These are phyloP conservation scores for Trametes punicea DNA, from an alignment of 768 basidiomycete species.

Conservation along the genomic window DNA sequence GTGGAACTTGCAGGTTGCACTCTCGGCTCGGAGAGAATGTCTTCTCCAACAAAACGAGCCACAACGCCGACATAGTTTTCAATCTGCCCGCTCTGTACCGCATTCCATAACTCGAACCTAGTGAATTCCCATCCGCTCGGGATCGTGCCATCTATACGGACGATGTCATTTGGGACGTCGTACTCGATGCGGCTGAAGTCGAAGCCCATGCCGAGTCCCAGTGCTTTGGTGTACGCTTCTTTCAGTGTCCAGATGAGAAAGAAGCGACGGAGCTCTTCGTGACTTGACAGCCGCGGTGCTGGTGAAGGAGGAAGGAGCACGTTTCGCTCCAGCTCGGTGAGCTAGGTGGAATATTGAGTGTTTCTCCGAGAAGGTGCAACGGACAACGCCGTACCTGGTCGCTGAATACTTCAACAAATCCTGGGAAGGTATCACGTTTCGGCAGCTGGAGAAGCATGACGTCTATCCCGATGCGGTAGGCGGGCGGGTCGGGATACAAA, in stretches of 20 bases:
- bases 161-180: slow-evolving; percentile 45
- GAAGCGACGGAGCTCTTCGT: slow-evolving; percentile 57
- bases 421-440: slow-evolving; percentile 48
- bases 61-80: slow-evolving; percentile 65
- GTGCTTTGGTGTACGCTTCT: slow-evolving; percentile 88
- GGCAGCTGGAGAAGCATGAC: slow-evolving; percentile 77
- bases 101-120: slow-evolving; percentile 47
- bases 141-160: slow-evolving; percentile 56
- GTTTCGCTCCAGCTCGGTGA: slow-evolving; percentile 38
- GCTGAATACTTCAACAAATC: slow-evolving; percentile 60
- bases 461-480: slow-evolving; percentile 65
- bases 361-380: neutral
- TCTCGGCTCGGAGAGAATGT: slow-evolving; percentile 8
- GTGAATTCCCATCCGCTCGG: slow-evolving; percentile 67
- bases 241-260: slow-evolving; percentile 90
- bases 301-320: slow-evolving; percentile 31
- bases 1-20: slow-evolving; percentile 13
- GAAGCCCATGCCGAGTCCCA: slow-evolving; percentile 80
- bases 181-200: slow-evolving; percentile 78
- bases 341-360: slow-evolving; percentile 25
- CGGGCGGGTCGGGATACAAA: slow-evolving; percentile 50
- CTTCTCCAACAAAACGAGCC: slow-evolving; percentile 55
- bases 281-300: slow-evolving; percentile 37
- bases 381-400: slow-evolving; percentile 49
- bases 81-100: slow-evolving; percentile 32